Conservation (phyloP, 2,329 filamentous ascomycete genomes). For the Diplodia corticola region DNA sequence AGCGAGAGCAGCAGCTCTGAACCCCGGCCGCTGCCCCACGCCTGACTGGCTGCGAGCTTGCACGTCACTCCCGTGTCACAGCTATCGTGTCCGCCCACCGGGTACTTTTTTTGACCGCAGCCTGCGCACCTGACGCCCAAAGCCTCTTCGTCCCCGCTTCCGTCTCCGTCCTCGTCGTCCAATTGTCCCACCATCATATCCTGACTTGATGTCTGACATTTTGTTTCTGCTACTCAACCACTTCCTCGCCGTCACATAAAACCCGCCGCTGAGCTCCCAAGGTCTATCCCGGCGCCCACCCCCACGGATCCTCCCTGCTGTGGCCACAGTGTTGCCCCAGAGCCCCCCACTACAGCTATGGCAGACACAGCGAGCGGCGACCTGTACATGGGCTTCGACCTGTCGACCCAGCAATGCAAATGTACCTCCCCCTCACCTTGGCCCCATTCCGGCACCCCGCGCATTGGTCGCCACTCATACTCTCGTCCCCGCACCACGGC, state of each 20-base stretch:
- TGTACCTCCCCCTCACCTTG: constrained; percentile 51
- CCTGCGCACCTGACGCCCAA: neutral
- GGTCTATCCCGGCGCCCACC: neutral
- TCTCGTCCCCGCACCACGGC: neutral
- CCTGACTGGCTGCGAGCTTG: neutral
- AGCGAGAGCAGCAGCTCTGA: neutral
- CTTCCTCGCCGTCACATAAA: constrained; percentile 19
- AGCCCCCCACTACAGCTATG: neutral
- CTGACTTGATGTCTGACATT: constrained; percentile 17
- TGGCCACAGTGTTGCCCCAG: neutral
- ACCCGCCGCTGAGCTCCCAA: neutral
- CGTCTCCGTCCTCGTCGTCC: neutral
- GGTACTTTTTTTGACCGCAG: constrained; percentile 3
- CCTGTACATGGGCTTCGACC: constrained; percentile 88
- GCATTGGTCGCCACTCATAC: neutral
- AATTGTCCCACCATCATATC: constrained; percentile 12
- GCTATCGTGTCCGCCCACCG: constrained; percentile 2
- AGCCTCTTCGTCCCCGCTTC: neutral
- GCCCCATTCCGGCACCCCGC: neutral
- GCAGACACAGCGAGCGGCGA: constrained; percentile 33
- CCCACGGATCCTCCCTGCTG: neutral
- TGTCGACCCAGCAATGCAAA: constrained; percentile 96
- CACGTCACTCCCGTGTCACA: constrained; percentile 10
- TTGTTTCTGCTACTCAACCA: neutral
- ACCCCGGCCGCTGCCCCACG: constrained; percentile 7